Base-by-base conservation (phyloP, 768 basidiomycete genomes). In the Pleurotus pulmonarius region DNA sequence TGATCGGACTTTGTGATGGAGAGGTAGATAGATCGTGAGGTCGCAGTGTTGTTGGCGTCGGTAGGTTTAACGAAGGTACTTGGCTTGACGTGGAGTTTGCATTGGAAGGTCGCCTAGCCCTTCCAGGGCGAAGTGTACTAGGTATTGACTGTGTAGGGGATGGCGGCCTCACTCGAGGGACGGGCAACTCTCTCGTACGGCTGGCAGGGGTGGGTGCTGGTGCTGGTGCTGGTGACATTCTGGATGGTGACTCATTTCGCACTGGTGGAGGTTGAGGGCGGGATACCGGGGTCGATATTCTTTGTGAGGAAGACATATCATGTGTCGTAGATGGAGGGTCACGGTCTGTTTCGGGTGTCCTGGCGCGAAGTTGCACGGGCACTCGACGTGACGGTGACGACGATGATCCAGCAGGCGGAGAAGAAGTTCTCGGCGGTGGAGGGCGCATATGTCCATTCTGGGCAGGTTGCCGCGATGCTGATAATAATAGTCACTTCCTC, bases 41-140 rank as follows among this genome's bases (percentile, higher is more conserved):
- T 22, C 51, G 51, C 15, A 22, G 38, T 4, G 37, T 39, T 47
- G 65, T 54, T 25, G 54, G 44, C 20, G 56, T 18, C 51, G 68
- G 66, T 34, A 60, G 48, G 55, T 62, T 67, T 16, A 63, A 41
- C 29, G 75, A 61, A 4, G 69, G 58, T 51, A 65, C 56, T 37
- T 69, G 74, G 56, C 69, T 69, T 7, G 70, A 69, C 22, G 74
- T 70, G 6, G 75, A 72, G 24, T 75, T 70, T 16, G 75, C 73
- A 58, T 80, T 76, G 8, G 79, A 78, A 8, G 80, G 81, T 12
- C 75, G 72, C 47, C 78, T 73, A 22, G 61, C 56, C 43, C 66
- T 67, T 18, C 71, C 67, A 11, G 68, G 54, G 18, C 71, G 68
- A 24, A 66, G 40, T 37, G 63, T 59, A 9, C 62, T 60, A 49